Conservation (phyloP, 2,329 filamentous ascomycete species). For the Dactylonectria estremocensis region DNA sequence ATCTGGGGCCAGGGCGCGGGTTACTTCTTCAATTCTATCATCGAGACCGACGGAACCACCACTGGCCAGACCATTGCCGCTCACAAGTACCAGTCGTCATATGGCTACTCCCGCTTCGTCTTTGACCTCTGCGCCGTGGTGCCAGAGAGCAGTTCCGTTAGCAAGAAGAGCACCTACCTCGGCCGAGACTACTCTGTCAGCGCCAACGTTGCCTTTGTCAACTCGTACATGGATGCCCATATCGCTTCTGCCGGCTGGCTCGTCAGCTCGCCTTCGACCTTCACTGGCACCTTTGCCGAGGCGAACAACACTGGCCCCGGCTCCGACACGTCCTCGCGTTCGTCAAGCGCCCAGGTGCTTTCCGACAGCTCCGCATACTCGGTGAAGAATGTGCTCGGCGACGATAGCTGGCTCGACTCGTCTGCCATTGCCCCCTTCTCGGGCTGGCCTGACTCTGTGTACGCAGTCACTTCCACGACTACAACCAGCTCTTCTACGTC, state of each 20-base stretch:
- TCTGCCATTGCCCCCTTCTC: constrained; percentile 48
- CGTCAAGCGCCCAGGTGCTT: constrained; percentile 41
- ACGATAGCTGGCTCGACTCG: constrained; percentile 52
- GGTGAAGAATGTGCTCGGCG: constrained; percentile 53
- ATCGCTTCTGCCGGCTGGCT: constrained; percentile 48
- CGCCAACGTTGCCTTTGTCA: constrained; percentile 48
- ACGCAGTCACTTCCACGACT: constrained; percentile 29
- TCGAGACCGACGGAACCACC: constrained; percentile 31
- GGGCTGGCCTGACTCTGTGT: constrained; percentile 50
- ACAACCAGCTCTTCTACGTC: background rate
- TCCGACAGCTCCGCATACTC: constrained; percentile 67
- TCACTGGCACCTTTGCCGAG: constrained; percentile 49
- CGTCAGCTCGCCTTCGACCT: constrained; percentile 41
- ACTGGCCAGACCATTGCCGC: constrained; percentile 48
- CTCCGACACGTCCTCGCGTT: constrained; percentile 41
- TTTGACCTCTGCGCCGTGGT: constrained; percentile 59
- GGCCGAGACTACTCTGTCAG: constrained; percentile 48
- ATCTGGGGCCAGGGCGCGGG: constrained; percentile 44
- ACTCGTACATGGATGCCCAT: constrained; percentile 49
- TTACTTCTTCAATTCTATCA: constrained; percentile 45
- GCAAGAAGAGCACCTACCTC: constrained; percentile 46
- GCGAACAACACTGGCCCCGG: constrained; percentile 54
- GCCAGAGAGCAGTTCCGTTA: constrained; percentile 46
- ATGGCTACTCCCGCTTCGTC: constrained; percentile 56
- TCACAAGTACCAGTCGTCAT: constrained; percentile 46